Conservation (phyloP, 208 protist genomes). For the Borovskyia barvae region DNA sequence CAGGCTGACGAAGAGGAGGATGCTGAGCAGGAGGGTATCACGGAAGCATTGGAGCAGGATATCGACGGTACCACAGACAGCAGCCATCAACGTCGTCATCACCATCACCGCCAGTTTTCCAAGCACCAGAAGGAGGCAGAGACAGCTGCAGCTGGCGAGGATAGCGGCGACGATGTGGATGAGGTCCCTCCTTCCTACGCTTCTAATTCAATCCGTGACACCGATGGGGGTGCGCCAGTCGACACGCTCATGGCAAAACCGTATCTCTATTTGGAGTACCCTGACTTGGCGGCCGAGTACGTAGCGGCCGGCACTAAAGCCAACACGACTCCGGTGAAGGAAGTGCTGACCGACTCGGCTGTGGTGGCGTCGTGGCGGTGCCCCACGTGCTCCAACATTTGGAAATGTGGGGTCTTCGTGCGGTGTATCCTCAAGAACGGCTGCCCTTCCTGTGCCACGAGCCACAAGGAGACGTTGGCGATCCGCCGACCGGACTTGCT, state of each 20-base stretch:
- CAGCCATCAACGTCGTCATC: too few relatives aligned
- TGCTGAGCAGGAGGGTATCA: conserved; percentile 3
- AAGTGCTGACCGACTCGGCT: conserved; percentile 44
- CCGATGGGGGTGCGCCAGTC: too few relatives aligned
- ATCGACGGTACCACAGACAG: too few relatives aligned
- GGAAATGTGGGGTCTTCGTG: conserved; percentile 70
- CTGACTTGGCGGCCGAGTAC: conserved; percentile 70
- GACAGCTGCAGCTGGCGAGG: too few relatives aligned
- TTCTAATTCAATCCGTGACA: too few relatives aligned
- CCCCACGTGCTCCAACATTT: conserved; percentile 40
- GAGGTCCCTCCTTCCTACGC: too few relatives aligned
- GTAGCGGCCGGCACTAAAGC: conserved; percentile 18
- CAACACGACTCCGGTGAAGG: conserved; percentile 35
- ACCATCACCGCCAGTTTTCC: too few relatives aligned
- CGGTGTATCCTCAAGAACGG: conserved; percentile 62
- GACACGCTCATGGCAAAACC: conserved; percentile 34
- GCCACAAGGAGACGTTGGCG: conserved; percentile 29
- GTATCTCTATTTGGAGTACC: conserved; percentile 40
- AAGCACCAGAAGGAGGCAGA: too few relatives aligned
- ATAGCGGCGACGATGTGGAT: too few relatives aligned
- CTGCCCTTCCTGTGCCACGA: conserved; percentile 55
- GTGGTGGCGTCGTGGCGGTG: conserved; percentile 62
- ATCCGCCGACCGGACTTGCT: conserved; percentile 44
- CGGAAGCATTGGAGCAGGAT: conserved; percentile 2
- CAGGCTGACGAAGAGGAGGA: conserved; percentile 12